Conservation (phyloP, 1,284 basidiomycete species). For the Cryptococcus hybrid region DNA sequence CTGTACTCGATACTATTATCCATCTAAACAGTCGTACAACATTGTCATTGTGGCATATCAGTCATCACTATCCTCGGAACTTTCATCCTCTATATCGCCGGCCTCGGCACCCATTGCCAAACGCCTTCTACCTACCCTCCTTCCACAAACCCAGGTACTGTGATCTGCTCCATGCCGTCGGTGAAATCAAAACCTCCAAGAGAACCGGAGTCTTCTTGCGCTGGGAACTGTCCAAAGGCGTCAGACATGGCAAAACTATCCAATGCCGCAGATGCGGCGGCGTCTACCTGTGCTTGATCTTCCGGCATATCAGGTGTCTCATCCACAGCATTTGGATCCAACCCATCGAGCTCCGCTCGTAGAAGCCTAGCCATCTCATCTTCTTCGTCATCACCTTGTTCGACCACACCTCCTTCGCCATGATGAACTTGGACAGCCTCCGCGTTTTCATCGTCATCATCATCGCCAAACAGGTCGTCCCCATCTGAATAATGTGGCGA, state of each 20-base stretch:
- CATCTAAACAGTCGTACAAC: background rate
- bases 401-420: constrained; percentile 19
- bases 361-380: constrained; percentile 43
- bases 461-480: constrained; percentile 15
- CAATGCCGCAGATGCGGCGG: constrained; percentile 18
- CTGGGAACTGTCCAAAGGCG: constrained; percentile 3
- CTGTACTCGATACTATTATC: background rate
- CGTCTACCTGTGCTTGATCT: constrained; percentile 6
- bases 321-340: constrained; percentile 41
- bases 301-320: constrained; percentile 5
- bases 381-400: constrained; percentile 21
- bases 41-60: background rate
- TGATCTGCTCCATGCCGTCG: background rate
- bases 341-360: constrained; percentile 30
- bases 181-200: background rate
- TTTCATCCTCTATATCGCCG: constrained; percentile 21
- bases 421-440: constrained; percentile 27
- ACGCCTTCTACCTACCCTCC: constrained; percentile 38
- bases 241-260: constrained; percentile 14
- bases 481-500: constrained; percentile 17
- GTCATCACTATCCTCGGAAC: constrained; percentile 35
- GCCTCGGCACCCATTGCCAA: constrained; percentile 29
- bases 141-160: constrained; percentile 16
- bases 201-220: background rate
- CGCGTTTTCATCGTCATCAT: constrained; percentile 23